These are phyloP conservation scores for Saprolegnia parasitica DNA, from an alignment of 352 stramenopile species.

Conservation along the genomic window DNA sequence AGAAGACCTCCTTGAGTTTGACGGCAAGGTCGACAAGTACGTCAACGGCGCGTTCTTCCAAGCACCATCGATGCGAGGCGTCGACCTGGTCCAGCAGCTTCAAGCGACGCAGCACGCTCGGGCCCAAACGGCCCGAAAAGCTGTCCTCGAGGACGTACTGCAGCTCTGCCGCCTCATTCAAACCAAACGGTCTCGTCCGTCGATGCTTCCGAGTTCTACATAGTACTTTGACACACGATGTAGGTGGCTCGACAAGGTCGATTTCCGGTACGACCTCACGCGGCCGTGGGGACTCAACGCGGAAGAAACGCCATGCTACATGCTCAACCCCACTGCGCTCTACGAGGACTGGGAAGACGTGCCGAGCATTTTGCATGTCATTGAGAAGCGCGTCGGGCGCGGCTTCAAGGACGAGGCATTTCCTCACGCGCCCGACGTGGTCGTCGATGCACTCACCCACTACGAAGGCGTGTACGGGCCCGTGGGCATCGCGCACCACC, in stretches of 20 bases:
- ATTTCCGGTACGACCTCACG: constrained; percentile 59
- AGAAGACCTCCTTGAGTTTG: constrained; percentile 47
- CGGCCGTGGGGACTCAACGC: constrained; percentile 58
- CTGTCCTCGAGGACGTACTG: constrained; percentile 50
- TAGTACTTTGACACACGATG: not conserved
- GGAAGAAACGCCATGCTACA: constrained; percentile 49
- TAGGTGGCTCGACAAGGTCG: constrained; percentile 69
- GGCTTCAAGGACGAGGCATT: constrained; percentile 65
- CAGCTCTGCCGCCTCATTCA: constrained; percentile 51
- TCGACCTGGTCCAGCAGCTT: constrained; percentile 52
- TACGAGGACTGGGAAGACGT: constrained; percentile 36
- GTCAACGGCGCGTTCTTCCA: constrained; percentile 68
- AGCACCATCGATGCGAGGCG: constrained; percentile 38
- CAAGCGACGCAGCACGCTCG: constrained; percentile 48
- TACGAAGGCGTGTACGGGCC: constrained; percentile 60
- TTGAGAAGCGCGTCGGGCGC: constrained; percentile 56
- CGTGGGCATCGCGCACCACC: constrained; percentile 49
- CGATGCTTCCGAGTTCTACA: not conserved
- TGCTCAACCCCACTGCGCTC: constrained; percentile 42
- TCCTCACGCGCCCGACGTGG: constrained; percentile 37
- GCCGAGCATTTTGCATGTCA: constrained; percentile 58
- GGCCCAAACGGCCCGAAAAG: constrained; percentile 47
- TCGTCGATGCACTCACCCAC: constrained; percentile 51
- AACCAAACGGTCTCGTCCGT: constrained; percentile 31
- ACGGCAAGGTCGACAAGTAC: constrained; percentile 51